These are phyloP conservation scores for Chlorella variabilis DNA, from an alignment of 163 green algal species.

Conservation along the genomic window DNA sequence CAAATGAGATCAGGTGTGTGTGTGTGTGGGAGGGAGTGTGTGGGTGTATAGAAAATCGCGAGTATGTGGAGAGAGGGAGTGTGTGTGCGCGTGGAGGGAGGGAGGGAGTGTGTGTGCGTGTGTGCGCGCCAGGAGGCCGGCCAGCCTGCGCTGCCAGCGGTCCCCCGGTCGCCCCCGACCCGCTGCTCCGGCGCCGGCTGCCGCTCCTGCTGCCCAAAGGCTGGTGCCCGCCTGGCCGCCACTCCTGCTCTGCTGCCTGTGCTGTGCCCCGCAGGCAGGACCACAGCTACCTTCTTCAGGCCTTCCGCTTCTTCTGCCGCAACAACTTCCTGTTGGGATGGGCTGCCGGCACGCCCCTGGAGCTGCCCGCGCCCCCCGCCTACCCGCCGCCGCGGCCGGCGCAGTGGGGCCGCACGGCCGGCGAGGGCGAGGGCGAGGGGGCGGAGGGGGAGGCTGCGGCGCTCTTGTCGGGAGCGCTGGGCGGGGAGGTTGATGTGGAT, in stretches of 20 bases:
- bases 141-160: too few relatives aligned
- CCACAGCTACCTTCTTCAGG: conserved; percentile 40
- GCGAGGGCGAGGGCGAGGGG: background rate
- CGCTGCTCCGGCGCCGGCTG: too few relatives aligned
- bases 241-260: too few relatives aligned
- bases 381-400: background rate
- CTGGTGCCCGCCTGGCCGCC: too few relatives aligned
- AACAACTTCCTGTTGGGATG: conserved; percentile 45
- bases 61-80: too few relatives aligned
- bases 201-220: too few relatives aligned
- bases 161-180: too few relatives aligned
- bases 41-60: too few relatives aligned
- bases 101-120: too few relatives aligned
- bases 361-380: conserved; percentile 13
- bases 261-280: conserved; percentile 49
- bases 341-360: background rate
- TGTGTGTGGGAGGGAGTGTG: background rate
- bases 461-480: too few relatives aligned
- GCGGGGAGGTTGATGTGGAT: background rate
- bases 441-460: background rate
- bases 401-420: background rate
- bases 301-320: conserved; percentile 48
- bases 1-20: conserved; percentile 39
- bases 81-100: too few relatives aligned
- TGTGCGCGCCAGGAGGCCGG: too few relatives aligned